Evolutionary conservation across 768 basidiomycete genomes (phyloP), one percentile per base, ranked within the genome.

Genomic region (Phaeotremella skinneri): DNA sequence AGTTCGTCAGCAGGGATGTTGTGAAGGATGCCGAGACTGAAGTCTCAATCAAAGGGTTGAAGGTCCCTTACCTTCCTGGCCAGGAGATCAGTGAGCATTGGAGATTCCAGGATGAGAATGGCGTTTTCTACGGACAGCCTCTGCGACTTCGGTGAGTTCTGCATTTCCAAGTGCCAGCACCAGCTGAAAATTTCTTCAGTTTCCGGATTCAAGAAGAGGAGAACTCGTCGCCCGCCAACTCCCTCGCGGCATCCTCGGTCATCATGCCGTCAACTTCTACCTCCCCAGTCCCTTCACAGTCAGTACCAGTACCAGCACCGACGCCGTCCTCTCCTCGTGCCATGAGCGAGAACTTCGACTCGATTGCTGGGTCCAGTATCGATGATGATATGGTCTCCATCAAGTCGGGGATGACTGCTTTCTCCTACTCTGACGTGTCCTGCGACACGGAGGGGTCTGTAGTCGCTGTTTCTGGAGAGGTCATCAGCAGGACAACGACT

Each of bases 31-130:
- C 60, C 3, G 63, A 68, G 61, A 50, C 72, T 27, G 58, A 67
- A 23, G 52, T 76, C 23, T 52, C 56, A 9, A 42, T 76, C 25
- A 20, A 54, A 1, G 68, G 70, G 3, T 54, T 74, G 42, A 56
- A 49, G 6, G 72, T 70, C 9, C 71, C 75, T 4, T 61, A 64
- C 11, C 45, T 41, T 11, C 55, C 57, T 23, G 73, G 70, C 4
- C 43, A 68, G 37, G 66, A 68, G 37, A 60, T 70, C 25, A 55
- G 67, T 14, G 75, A 67, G 14, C 53, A 55, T n/a, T 76, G 69
- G 72, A 49, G 67, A 39, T 68, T 76, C 45, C 63, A 67, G 7
- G 73, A 74, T 59, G 68, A 64, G 27, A 50, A 66, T 3, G 73
- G 75, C 6, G 55, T 58, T 2, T 47, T 51, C 11, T 74, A 74